Base-by-base conservation (phyloP, 2,329 filamentous ascomycete genomes). In the Botryotinia narcissicola region DNA sequence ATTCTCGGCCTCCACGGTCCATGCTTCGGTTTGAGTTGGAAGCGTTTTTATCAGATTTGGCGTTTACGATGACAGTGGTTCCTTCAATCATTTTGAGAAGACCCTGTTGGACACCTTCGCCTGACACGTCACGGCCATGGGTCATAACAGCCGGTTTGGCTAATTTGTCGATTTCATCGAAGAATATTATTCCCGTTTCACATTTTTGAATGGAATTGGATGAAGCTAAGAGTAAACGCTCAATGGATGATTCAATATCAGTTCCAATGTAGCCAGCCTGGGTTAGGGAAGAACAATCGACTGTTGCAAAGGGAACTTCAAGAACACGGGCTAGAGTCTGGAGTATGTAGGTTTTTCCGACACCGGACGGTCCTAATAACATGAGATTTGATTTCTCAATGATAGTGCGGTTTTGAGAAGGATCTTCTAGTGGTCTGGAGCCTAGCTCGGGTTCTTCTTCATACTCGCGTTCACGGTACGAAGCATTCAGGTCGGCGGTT, bases 101-200 rank as follows among this genome's bases (percentile, higher is more conserved):
- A 10, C 96, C 95, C 83, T 99, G 96, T 80, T 99, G 96, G 0
- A 98, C 96, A 71, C 96, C 96, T 84, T 98, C 96, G 35, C 96
- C 96, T 29, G 95, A 93, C 4, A 99, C 96, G 80, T 99, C 96
- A 78, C 97, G 93, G 32, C 95, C 95, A 74, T 97, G 94, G 2
- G 79, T 80, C 76, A 80, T 79, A 54, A 95, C 92, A 81, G 96
- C 95, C 40, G 93, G 90, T 54, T 93, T 93, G 2, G 96, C 95
- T 74, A 98, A 95, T 84, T 99, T 99, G 85, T 99, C 96, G 72
- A 99, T 94, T 83, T 99, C 96, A 78, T 99, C 96, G 32, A 99
- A 86, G 73, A 97, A 96, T 64, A 99, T 94, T 73, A 99, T 98
- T 8, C 96, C 96, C 71, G 93, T 89, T 81, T 99, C 95, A 12